These are phyloP conservation scores for Pythium oligandrum DNA, from an alignment of 352 stramenopile species.

Conservation along the genomic window DNA sequence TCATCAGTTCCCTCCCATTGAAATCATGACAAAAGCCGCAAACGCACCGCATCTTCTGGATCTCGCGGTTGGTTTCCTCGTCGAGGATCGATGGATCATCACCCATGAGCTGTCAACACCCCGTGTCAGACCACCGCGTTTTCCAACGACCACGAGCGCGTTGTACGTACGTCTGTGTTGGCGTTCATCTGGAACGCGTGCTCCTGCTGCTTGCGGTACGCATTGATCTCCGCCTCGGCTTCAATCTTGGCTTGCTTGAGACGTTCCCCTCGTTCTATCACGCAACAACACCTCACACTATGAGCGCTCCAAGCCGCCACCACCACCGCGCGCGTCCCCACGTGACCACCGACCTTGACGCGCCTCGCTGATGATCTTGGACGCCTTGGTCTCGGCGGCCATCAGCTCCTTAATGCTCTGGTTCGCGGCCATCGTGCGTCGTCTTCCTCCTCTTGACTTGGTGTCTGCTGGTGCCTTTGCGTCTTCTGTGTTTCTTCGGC, in stretches of 20 bases:
- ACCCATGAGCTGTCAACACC: slow-evolving; percentile 49
- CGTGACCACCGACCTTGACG: slow-evolving; percentile 46
- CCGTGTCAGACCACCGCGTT: too few relatives aligned
- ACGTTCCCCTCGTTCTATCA: slow-evolving; percentile 72
- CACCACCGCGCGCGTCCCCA: not conserved
- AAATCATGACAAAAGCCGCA: not conserved
- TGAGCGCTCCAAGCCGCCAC: too few relatives aligned
- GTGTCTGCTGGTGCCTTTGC: too few relatives aligned
- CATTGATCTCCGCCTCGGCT: slow-evolving; percentile 78
- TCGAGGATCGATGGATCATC: slow-evolving; percentile 75
- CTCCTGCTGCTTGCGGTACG: slow-evolving; percentile 83
- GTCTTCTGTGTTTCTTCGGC: not conserved
- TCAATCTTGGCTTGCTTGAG: slow-evolving; percentile 88
- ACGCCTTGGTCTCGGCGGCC: slow-evolving; percentile 87
- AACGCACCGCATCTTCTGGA: slow-evolving; percentile 75
- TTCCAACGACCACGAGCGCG: too few relatives aligned
- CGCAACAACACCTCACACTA: too few relatives aligned
- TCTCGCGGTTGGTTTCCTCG: slow-evolving; percentile 67
- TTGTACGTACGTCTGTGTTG: slow-evolving; percentile 59
- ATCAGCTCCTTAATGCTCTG: slow-evolving; percentile 90
- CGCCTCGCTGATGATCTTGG: slow-evolving; percentile 86
- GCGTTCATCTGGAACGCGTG: slow-evolving; percentile 83
- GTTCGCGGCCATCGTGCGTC: slow-evolving; percentile 64
- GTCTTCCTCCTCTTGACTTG: slow-evolving; percentile 1
- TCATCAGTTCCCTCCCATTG: not conserved